These are phyloP conservation scores for Paramecium sexaurelia DNA, from an alignment of 73 alveolate species.

Conservation along the genomic window DNA sequence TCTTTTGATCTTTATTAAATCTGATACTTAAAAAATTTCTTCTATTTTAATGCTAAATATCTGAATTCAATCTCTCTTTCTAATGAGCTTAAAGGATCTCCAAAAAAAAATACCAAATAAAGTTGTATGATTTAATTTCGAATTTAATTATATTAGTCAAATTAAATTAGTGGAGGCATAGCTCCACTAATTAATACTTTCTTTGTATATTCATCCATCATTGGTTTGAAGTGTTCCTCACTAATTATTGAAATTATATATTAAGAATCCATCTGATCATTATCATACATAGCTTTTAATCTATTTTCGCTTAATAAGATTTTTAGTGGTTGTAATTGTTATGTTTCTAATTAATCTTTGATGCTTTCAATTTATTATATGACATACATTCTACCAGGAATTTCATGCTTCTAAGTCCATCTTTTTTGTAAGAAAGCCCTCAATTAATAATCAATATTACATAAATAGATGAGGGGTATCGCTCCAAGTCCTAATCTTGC, in stretches of 20 bases:
- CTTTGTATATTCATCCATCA: conserved; percentile 72
- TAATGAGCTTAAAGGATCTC: conserved; percentile 73
- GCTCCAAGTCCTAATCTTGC: neutral
- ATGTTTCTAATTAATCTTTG: conserved; percentile 63
- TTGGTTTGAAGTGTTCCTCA: conserved; percentile 84
- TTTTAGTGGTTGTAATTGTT: conserved; percentile 75
- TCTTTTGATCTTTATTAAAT: conserved; percentile 70
- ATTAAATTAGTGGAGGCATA: conserved; percentile 74
- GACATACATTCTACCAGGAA: conserved; percentile 61
- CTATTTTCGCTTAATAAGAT: conserved; percentile 67
- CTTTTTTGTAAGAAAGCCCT: conserved; percentile 63
- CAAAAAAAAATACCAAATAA: conserved; percentile 72
- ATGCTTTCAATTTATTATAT: conserved; percentile 39
- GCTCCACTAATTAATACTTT: conserved; percentile 80
- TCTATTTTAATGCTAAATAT: conserved; percentile 73
- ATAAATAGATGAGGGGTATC: conserved; percentile 36
- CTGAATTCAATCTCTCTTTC: conserved; percentile 81
- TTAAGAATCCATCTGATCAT: conserved; percentile 72
- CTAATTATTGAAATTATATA: conserved; percentile 68
- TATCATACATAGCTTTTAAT: conserved; percentile 69
- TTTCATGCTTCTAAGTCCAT: conserved; percentile 63
- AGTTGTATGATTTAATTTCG: conserved; percentile 66
- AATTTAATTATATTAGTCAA: conserved; percentile 70
- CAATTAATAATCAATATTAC: neutral
- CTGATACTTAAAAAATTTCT: conserved; percentile 67